Percentiles rank a stretch among this genome's conserved stretches.
Evolutionary conservation across 108 stramenopile genomes (phyloP).

Genomic region (Mediolabrus comicus): DNA sequence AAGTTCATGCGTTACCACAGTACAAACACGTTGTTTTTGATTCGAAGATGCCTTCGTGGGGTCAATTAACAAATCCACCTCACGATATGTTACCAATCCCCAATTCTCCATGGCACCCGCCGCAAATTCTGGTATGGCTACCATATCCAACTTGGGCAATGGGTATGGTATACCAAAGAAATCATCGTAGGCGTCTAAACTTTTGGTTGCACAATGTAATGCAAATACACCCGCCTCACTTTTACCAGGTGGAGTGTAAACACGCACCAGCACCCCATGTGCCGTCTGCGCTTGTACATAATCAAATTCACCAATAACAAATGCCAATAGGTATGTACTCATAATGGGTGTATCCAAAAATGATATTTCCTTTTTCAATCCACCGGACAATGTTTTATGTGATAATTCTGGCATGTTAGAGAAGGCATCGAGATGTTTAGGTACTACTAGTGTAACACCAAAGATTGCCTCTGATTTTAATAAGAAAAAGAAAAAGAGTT

Average conservation of each 20-base stretch:
- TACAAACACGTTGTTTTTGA: conserved; percentile 90
- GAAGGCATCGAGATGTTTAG: conserved; percentile 79
- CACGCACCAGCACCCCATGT: conserved; percentile 85
- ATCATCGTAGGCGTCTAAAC: conserved; percentile 88
- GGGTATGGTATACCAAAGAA: conserved; percentile 91
- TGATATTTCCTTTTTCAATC: conserved; percentile 49
- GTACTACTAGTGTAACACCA: conserved; percentile 75
- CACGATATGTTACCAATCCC: conserved; percentile 80
- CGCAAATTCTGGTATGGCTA: conserved; percentile 94
- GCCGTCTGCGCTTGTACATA: conserved; percentile 64
- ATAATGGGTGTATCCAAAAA: conserved; percentile 90
- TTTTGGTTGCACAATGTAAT: conserved; percentile 74
- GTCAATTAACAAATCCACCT: conserved; percentile 92
- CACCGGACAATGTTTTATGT: conserved; percentile 47
- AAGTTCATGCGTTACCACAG: conserved; percentile 96
- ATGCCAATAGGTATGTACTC: conserved; percentile 93
- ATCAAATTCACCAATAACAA: conserved; percentile 93
- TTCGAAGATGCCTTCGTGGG: conserved; percentile 66
- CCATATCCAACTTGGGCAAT: conserved; percentile 95
- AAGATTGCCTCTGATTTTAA: conserved; percentile 96
- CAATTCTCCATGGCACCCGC: conserved; percentile 98
- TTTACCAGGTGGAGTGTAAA: conserved; percentile 94
- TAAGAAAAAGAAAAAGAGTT: too few species aligned
- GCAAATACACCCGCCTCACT: conserved; percentile 78
- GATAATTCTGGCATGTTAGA: conserved; percentile 95